Conservation (phyloP, 2,329 filamentous ascomycete species). For the Exophiala alcalophila region DNA sequence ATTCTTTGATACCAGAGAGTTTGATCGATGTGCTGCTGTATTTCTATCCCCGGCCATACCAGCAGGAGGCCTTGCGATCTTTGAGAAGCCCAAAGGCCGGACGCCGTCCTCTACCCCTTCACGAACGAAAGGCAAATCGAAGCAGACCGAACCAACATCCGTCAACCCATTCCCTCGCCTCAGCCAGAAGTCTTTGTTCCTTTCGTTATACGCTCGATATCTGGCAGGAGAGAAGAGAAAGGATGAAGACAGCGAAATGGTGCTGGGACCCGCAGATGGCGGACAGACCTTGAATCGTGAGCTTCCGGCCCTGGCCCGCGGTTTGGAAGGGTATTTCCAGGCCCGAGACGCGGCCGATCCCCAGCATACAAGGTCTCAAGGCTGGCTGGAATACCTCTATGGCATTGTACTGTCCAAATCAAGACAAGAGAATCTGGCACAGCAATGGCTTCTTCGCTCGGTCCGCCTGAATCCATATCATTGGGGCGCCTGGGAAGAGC, state of each 20-base stretch:
- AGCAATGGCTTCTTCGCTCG: conserved; percentile 82
- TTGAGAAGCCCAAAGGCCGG: conserved; percentile 37
- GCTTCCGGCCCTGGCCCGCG: conserved; percentile 68
- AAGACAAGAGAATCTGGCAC: conserved; percentile 81
- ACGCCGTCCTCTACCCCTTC: conserved; percentile 43
- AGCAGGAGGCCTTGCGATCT: conserved; percentile 60
- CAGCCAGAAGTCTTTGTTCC: conserved; percentile 88
- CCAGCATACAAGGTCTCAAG: conserved; percentile 51
- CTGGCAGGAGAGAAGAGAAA: conserved; percentile 93
- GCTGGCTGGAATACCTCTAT: conserved; percentile 84
- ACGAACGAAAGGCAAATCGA: conserved; percentile 62
- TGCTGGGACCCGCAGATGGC: conserved; percentile 87
- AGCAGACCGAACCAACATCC: conserved; percentile 35
- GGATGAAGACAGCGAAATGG: conserved; percentile 95
- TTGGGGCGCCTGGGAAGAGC: conserved; percentile 95
- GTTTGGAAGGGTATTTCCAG: conserved; percentile 77
- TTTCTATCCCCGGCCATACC: conserved; percentile 79
- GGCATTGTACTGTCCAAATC: conserved; percentile 86
- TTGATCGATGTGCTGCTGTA: conserved; percentile 84
- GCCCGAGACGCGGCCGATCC: conserved; percentile 46
- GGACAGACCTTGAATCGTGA: conserved; percentile 84
- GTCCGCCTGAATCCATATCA: conserved; percentile 91
- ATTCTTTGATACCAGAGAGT: conserved; percentile 93
- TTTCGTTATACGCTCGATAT: conserved; percentile 88
- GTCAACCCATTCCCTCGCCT: conserved; percentile 51